These are phyloP conservation scores for Punica granatum DNA, from an alignment of 345 rosid genomes.

Conservation along the genomic window DNA sequence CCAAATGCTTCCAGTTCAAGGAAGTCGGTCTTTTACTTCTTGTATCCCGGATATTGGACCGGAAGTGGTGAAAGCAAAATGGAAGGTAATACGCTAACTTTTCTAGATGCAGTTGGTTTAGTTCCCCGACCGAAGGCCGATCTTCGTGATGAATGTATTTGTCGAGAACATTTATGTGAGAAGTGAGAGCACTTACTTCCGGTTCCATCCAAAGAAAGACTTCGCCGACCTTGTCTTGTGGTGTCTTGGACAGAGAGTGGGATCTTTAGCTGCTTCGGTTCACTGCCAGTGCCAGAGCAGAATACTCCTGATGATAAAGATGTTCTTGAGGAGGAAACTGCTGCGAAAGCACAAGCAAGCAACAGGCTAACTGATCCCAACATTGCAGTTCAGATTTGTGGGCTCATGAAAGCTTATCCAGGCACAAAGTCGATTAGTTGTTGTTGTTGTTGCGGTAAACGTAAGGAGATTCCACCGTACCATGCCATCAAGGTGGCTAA, in stretches of 20 bases:
- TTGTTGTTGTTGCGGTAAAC: too few relatives aligned
- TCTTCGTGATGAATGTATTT: too few relatives aligned
- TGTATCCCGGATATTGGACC: constrained; percentile 80
- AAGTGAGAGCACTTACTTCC: too few relatives aligned
- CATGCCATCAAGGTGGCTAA: constrained; percentile 65
- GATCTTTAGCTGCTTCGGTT: constrained; percentile 57
- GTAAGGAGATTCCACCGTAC: constrained; percentile 72
- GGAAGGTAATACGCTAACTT: constrained; percentile 33
- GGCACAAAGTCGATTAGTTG: constrained; percentile 49
- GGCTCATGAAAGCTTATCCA: constrained; percentile 69
- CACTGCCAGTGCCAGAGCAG: constrained; percentile 49
- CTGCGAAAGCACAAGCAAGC: constrained; percentile 42
- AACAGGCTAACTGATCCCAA: constrained; percentile 44
- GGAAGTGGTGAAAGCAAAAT: constrained; percentile 73
- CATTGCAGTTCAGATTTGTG: constrained; percentile 77
- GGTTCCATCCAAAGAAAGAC: too few relatives aligned
- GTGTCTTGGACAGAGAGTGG: not conserved
- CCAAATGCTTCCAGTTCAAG: constrained; percentile 76
- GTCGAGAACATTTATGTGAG: too few relatives aligned
- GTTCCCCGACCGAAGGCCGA: not conserved
- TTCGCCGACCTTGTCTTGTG: not conserved
- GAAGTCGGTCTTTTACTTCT: constrained; percentile 63
- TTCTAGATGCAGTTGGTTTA: not conserved
- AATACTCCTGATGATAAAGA: constrained; percentile 68
- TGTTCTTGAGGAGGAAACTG: constrained; percentile 73